Conservation (phyloP, 192 early-diverging fungal genomes). For the Radiomyces spectabilis region DNA sequence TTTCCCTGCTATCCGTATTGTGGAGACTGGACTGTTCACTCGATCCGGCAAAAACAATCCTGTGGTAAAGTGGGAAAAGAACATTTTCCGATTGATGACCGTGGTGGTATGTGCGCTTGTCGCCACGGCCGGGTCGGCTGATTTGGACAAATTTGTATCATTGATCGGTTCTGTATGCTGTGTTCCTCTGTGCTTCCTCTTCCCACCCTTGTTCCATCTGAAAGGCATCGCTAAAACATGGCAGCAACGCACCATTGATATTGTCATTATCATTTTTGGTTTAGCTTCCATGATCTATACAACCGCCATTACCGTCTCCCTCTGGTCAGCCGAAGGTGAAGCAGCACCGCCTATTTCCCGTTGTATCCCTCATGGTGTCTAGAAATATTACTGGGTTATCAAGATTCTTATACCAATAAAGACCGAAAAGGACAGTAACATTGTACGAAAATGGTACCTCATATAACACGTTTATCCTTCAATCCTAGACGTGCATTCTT, state of each 20-base stretch:
- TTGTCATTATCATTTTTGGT: conserved; percentile 58
- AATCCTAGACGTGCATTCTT: no score
- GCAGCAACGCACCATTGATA: conserved; percentile 44
- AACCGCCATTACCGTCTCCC: conserved; percentile 61
- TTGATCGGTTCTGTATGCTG: conserved; percentile 76
- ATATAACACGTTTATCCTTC: no score
- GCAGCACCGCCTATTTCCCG: conserved; percentile 8
- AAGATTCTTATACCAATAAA: no score
- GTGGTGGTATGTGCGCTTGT: conserved; percentile 55
- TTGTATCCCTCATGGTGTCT: conserved; percentile 8
- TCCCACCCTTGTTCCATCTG: conserved; percentile 81
- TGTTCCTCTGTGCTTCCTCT: conserved; percentile 71
- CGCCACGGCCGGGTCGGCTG: conserved; percentile 61
- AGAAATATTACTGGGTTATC: no score
- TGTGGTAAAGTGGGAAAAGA: conserved; percentile 70
- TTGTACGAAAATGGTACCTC: no score
- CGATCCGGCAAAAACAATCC: conserved; percentile 61
- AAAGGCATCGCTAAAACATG: conserved; percentile 46
- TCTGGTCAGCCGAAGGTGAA: conserved; percentile 26
- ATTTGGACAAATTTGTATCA: conserved; percentile 86
- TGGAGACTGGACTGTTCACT: conserved; percentile 64
- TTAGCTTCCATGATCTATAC: conserved; percentile 67
- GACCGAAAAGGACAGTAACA: no score
- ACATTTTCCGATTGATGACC: conserved; percentile 55
- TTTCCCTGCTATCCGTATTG: conserved; percentile 82